phyloP scores from a whole-genome alignment of 768 basidiomycete species.

The Phlebiopsis flavidoalba region DNA sequence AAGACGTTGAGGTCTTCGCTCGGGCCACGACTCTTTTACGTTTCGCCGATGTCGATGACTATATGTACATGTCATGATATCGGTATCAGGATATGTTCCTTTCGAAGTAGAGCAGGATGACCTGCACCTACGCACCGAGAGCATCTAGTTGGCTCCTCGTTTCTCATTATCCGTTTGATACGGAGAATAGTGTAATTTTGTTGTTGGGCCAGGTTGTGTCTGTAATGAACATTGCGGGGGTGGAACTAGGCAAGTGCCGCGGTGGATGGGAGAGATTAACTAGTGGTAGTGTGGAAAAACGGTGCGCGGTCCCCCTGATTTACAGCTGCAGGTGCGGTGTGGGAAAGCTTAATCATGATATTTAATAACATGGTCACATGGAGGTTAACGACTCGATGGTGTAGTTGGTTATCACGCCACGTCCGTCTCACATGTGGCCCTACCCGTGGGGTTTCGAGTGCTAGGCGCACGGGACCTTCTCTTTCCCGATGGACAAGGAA shows the following conservation, averaged over 20 bases:
- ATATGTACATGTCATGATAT: not conserved
- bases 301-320: no score
- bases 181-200: conserved; percentile 67
- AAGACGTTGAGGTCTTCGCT: conserved; percentile 51
- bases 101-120: not conserved
- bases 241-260: not conserved
- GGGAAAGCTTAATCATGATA: no score
- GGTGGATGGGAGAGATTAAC: no score
- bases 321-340: no score
- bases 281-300: no score
- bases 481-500: no score
- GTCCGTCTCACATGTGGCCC: conserved; percentile 4
- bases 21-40: conserved; percentile 47
- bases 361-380: no score
- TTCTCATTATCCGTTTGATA: conserved; percentile 79
- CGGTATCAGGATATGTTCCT: conserved; percentile 15
- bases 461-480: no score
- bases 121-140: conserved; percentile 47
- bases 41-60: conserved; percentile 63
- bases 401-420: conserved; percentile 5
- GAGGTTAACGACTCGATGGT: not conserved
- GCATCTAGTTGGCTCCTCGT: conserved; percentile 81
- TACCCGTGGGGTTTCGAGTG: no score
- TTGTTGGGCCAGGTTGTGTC: not conserved
- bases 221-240: not conserved